Evolutionary conservation across 208 protist genomes (phyloP).

Genomic region (Leptomonas pyrrhocoris): DNA sequence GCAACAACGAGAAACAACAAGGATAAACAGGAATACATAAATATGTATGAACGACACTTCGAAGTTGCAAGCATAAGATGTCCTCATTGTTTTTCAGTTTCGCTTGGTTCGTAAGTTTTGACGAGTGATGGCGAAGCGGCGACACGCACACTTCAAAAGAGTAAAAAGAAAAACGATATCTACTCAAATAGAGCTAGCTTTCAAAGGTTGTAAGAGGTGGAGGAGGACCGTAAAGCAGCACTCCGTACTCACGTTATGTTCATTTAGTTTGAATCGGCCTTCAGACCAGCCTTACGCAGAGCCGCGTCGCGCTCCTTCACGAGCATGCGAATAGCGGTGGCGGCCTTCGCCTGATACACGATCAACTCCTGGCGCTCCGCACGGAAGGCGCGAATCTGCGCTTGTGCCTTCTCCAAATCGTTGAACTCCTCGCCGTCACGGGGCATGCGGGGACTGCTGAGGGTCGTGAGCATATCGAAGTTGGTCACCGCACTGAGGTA

Average conservation of each 20-base stretch:
- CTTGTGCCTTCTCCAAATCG: conserved; percentile 36
- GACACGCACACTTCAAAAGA: no score
- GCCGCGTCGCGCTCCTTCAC: conserved; percentile 62
- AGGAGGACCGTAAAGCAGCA: no score
- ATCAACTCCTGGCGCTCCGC: conserved; percentile 69
- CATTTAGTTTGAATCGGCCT: neutral
- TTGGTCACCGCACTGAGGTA: conserved; percentile 64
- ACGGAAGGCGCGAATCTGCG: conserved; percentile 49
- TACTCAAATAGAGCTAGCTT: no score
- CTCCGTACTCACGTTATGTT: no score
- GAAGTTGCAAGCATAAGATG: no score
- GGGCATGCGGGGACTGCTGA: conserved; percentile 16
- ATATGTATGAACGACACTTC: no score
- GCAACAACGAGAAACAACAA: no score
- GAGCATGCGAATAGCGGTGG: conserved; percentile 78
- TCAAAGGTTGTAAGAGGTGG: no score
- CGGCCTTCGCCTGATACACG: conserved; percentile 76
- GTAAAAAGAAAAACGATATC: conserved; percentile 9
- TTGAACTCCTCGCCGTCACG: conserved; percentile 24
- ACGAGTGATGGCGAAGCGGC: no score
- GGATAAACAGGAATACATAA: no score
- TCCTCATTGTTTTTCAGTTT: no score
- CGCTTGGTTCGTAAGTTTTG: no score
- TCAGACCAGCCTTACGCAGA: conserved; percentile 14
- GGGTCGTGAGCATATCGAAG: conserved; percentile 10